Evolutionary conservation across 2,329 filamentous ascomycete species (phyloP).

Genomic region (Aureobasidium sp.): DNA sequence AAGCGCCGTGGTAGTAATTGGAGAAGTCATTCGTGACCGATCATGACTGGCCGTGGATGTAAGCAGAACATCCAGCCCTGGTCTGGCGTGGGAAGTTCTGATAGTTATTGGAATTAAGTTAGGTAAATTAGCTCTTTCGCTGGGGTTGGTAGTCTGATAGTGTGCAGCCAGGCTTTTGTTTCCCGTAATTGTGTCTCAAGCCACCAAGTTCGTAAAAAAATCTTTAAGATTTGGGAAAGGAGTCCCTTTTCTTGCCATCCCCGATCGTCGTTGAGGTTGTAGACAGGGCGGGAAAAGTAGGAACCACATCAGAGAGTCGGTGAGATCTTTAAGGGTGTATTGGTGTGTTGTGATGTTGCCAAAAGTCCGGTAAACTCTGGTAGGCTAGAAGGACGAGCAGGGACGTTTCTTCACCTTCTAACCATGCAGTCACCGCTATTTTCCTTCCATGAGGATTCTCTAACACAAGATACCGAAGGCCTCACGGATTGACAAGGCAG

Average conservation of each 20-base stretch:
- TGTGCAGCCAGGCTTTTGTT: slow-evolving; percentile 6
- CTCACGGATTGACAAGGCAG: not conserved
- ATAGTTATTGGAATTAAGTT: not conserved
- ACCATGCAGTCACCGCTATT: not conserved
- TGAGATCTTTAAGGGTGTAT: slow-evolving; percentile 9
- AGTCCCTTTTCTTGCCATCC: not conserved
- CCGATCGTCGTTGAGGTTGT: not conserved
- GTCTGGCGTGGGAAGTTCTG: not conserved
- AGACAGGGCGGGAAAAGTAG: not conserved
- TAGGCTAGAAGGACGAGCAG: slow-evolving; percentile 9
- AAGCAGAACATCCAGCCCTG: not conserved
- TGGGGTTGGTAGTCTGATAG: not conserved
- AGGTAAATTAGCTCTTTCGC: not conserved
- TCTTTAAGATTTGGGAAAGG: not conserved
- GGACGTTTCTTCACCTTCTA: slow-evolving; percentile 4
- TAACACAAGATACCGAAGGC: not conserved
- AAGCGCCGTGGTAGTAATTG: not conserved
- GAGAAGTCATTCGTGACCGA: not conserved
- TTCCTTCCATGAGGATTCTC: not conserved
- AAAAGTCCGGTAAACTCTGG: slow-evolving; percentile 1
- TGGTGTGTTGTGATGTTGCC: slow-evolving; percentile 4
- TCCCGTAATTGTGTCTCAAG: slow-evolving; percentile 11
- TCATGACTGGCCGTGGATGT: not conserved
- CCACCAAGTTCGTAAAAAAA: not conserved
- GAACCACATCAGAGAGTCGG: not conserved